Base-by-base conservation (phyloP, 1,139 yeast species). In the Candida sanyaensis region DNA sequence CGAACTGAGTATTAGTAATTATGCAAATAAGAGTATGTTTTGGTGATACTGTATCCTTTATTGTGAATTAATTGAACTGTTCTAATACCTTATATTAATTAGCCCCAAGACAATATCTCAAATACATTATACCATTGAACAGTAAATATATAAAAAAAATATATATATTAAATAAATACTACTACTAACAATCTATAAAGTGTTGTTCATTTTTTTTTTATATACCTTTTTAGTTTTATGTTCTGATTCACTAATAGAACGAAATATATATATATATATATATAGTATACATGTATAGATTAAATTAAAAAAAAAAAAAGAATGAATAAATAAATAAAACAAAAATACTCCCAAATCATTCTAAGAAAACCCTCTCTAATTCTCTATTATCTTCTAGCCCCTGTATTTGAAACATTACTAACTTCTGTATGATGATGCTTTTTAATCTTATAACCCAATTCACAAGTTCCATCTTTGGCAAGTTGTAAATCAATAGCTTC, bases 401-500 rank as follows among this genome's bases (percentile, higher is more conserved):
- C 27, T 12, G 44, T 26, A 31, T 41, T 63, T 1, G 69, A 63
- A 36, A 63, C 68, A 40, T 65, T 67, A 55, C 74, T 69, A 9
- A 73, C 61, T 11, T 73, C 78, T 42, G 66, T 58, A 55, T 76
- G 81, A 55, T 74, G 78, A 55, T 76, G 81, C 55, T 66, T 74
- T 51, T 64, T 73, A 42, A 76, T 63, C 53, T 62, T 69, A 52
- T 75, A 76, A 2, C 81, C 81, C 48, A 75, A 65, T 32, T 74
- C 75, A 55, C 80, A 74, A 42, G 60, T 46, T 2, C 79, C 78
- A 50, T 56, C 61, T 27, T 60, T 48, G 45, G 71, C 77, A 51
- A 49, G 45, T 31, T 41, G 54, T 49, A 54, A 50, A 41, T 58
- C 57, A 6, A 52, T 38, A 9, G 47, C 43, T n/a, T 43, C 43